Evolutionary conservation across 1,284 basidiomycete genomes (phyloP).

Genomic region (Gymnopus androsaceus): DNA sequence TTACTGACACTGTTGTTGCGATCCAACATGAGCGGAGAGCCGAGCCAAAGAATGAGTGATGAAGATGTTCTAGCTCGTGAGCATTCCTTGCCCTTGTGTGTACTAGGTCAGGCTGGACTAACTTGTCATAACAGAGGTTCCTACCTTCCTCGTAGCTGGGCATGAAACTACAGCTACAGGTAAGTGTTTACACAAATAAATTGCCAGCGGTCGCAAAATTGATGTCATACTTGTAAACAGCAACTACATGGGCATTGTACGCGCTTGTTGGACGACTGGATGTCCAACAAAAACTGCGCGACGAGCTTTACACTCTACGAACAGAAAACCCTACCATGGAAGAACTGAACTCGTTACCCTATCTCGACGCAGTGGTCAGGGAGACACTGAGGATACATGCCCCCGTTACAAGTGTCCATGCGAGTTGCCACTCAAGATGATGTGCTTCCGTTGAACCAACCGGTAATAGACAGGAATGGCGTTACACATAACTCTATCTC

Average conservation of each 20-base stretch:
- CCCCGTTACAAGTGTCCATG: constrained; percentile 56
- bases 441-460: constrained; percentile 53
- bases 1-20: constrained; percentile 57
- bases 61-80: constrained; percentile 75
- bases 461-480: constrained; percentile 42
- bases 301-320: constrained; percentile 56
- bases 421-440: constrained; percentile 57
- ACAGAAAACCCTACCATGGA: constrained; percentile 62
- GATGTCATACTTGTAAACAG: constrained; percentile 29
- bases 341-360: constrained; percentile 56
- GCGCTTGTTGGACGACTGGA: constrained; percentile 56
- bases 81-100: constrained; percentile 16
- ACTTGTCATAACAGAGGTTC: constrained; percentile 25
- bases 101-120: not conserved
- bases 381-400: constrained; percentile 70
- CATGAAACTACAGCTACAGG: constrained; percentile 53
- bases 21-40: constrained; percentile 65
- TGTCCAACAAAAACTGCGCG: constrained; percentile 67
- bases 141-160: constrained; percentile 33
- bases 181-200: not conserved
- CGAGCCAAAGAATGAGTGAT: constrained; percentile 68
- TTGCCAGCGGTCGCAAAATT: not conserved
- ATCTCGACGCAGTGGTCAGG: constrained; percentile 66
- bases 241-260: constrained; percentile 63
- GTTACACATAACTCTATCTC: constrained; percentile 28